Evolutionary conservation across 2,329 filamentous ascomycete species (phyloP).

Genomic region (Gnomoniopsis smithogilvyi): DNA sequence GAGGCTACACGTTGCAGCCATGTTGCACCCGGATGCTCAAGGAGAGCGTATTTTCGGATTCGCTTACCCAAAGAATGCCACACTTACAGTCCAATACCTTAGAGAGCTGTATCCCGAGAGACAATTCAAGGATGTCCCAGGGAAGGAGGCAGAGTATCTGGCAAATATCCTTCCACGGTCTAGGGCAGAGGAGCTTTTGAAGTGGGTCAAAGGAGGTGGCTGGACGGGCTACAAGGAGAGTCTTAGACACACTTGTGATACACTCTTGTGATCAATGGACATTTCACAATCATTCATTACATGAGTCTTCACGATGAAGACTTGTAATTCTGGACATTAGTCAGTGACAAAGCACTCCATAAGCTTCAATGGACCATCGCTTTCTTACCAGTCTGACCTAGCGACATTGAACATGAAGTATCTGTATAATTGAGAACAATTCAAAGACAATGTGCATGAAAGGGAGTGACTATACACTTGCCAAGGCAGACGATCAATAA

Average conservation of each 20-base stretch:
- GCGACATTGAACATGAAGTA: too few species aligned
- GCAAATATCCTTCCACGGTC: conserved; percentile 21
- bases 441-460: too few species aligned
- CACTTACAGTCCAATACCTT: conserved; percentile 30
- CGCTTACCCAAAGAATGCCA: conserved; percentile 43
- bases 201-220: background rate
- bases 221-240: conserved; percentile 1
- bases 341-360: too few species aligned
- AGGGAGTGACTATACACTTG: too few species aligned
- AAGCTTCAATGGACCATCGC: too few species aligned
- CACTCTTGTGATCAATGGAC: background rate
- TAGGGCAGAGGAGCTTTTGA: conserved; percentile 21
- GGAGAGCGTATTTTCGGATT: conserved; percentile 54
- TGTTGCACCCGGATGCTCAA: conserved; percentile 40
- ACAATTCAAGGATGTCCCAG: background rate
- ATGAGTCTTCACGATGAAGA: too few species aligned
- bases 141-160: conserved; percentile 19
- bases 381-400: too few species aligned
- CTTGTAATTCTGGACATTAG: too few species aligned
- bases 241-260: background rate
- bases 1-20: conserved; percentile 48
- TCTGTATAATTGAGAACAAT: too few species aligned
- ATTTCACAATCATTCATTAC: background rate
- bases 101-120: background rate
- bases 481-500: too few species aligned